phyloP scores from a whole-genome alignment of 192 early-diverging fungal genomes.

The Backusella australiensis region DNA sequence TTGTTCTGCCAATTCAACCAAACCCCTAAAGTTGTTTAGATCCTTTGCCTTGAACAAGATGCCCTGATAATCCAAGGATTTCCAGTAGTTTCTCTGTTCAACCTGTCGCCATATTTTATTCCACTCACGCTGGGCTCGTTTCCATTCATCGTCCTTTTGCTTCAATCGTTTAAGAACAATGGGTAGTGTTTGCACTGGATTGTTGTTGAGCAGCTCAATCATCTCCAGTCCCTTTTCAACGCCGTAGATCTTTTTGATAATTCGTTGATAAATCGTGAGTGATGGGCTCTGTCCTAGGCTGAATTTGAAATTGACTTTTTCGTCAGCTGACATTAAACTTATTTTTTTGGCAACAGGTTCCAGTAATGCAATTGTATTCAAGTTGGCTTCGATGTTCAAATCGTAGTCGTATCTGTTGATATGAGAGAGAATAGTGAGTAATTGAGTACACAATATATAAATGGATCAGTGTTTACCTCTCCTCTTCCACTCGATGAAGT shows the following conservation, averaged over 20 bases:
- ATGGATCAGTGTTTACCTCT: constrained; percentile 44
- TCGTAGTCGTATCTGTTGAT: constrained; percentile 75
- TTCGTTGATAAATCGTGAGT: constrained; percentile 81
- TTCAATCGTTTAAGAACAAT: constrained; percentile 90
- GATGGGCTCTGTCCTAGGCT: constrained; percentile 79
- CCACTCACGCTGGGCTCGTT: constrained; percentile 59
- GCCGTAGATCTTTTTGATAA: constrained; percentile 93
- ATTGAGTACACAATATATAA: background rate
- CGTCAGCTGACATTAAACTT: constrained; percentile 70
- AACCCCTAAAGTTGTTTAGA: constrained; percentile 61
- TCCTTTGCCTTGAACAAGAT: constrained; percentile 84
- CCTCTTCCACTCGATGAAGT: constrained; percentile 92
- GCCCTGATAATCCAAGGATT: constrained; percentile 92
- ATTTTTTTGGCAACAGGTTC: constrained; percentile 86
- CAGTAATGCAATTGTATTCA: constrained; percentile 81
- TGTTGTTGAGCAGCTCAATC: constrained; percentile 86
- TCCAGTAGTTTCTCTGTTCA: constrained; percentile 91
- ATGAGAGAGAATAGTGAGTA: background rate
- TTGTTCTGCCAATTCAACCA: background rate
- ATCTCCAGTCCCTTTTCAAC: constrained; percentile 80
- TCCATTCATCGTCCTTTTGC: constrained; percentile 99
- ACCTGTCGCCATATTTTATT: constrained; percentile 87
- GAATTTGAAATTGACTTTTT: constrained; percentile 68
- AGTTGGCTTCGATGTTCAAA: constrained; percentile 91
- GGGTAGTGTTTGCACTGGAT: constrained; percentile 86